Base-by-base conservation (phyloP, 495 filamentous ascomycete genomes). In the Parachaetomium inaequale region DNA sequence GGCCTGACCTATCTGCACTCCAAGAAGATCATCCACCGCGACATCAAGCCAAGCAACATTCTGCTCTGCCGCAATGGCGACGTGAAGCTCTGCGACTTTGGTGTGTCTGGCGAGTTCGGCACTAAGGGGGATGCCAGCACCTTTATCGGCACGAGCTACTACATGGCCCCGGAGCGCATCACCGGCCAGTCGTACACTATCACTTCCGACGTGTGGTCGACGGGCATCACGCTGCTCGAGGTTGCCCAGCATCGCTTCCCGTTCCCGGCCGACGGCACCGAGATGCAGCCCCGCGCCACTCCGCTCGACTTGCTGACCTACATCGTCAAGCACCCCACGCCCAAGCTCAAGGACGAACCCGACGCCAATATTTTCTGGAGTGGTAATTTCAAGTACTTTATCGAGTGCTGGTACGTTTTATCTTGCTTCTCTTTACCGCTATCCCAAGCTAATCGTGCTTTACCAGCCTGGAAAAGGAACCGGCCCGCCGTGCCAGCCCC, bases 31-130 rank as follows among this genome's bases (percentile, higher is more conserved):
- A 98, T 98, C 66, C 94, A 98, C 75, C 87, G 94, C 82, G 94
- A 98, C 73, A 98, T 98, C 81, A 98, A 98, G 75, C 94, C 94
- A 4, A 95, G 90, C 61, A 98, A 98, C 74, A 96, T 98, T 63
- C 86, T 98, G 10, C 81, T 98, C 19, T 96, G 92, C 71, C 89
- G 92, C 45, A 86, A 90, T 66, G 94, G 94, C 32, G 89, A 95
- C 66, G 94, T 98, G 54, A 97, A 97, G 77, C 86, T 98, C 10
- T 98, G 94, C 78, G 94, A 98, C 75, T 98, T 98, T 67, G 94
- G 94, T 66, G 94, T 98, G 59, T 93, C 88, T 57, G 94, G 94
- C 62, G 95, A 98, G 77, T 96, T 96, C 73, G 94, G 94, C 63
- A 98, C 94, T 56, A 97, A 97, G 73, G 94, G 94, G 32, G 95